These are phyloP conservation scores for Lactarius evosmus DNA, from an alignment of 768 basidiomycete genomes.

Conservation along the genomic window DNA sequence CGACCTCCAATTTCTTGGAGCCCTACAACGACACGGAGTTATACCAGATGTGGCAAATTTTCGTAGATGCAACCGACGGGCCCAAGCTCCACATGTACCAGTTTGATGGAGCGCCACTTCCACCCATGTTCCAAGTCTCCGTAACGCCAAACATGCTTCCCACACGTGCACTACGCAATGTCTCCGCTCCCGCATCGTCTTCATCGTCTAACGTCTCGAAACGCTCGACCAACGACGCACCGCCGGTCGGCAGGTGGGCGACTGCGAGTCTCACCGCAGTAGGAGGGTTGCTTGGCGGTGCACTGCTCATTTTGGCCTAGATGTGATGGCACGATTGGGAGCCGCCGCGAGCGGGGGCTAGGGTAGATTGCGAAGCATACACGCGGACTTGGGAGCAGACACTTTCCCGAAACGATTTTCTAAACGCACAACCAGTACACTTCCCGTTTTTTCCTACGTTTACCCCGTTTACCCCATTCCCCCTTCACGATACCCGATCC, in stretches of 20 bases:
- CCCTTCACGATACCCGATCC: constrained; percentile 19
- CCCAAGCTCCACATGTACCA: constrained; percentile 74
- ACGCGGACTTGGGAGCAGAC: constrained; percentile 22
- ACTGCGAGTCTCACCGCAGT: background rate
- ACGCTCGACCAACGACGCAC: background rate
- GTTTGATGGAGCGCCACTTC: constrained; percentile 72
- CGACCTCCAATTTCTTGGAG: constrained; percentile 84
- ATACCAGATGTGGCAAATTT: constrained; percentile 67
- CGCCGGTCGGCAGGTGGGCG: constrained; percentile 5
- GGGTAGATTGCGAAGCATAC: constrained; percentile 14
- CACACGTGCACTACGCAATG: constrained; percentile 60
- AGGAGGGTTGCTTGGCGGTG: constrained; percentile 13
- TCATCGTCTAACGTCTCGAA: background rate
- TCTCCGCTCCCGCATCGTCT: background rate
- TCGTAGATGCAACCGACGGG: constrained; percentile 56
- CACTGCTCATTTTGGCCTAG: constrained; percentile 1
- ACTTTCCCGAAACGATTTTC: constrained; percentile 6
- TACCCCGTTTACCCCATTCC: constrained; percentile 7
- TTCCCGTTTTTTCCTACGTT: constrained; percentile 6
- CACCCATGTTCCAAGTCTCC: constrained; percentile 68
- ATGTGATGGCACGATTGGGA: background rate
- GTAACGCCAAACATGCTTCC: constrained; percentile 84
- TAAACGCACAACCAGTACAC: constrained; percentile 12
- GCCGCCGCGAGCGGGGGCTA: constrained; percentile 7
- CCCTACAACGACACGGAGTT: constrained; percentile 74